These are phyloP conservation scores for Ophiostoma angusticollis DNA, from an alignment of 2,329 filamentous ascomycete species.

Conservation along the genomic window DNA sequence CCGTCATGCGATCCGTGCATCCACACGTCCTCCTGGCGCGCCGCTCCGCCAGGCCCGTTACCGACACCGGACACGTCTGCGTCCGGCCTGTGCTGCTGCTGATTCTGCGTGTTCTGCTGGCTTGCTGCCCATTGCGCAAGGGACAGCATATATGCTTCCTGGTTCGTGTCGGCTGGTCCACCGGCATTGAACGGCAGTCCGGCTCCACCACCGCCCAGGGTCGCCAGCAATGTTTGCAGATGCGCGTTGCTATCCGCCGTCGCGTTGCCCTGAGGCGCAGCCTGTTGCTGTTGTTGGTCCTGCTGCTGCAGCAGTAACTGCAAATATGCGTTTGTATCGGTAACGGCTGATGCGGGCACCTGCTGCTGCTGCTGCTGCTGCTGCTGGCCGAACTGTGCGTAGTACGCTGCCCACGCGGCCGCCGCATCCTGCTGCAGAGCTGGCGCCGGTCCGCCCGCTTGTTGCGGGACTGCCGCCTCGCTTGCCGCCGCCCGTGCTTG, in stretches of 20 bases:
- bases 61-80: too few species aligned
- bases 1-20: too few species aligned
- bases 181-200: too few species aligned
- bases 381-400: conserved; percentile 23
- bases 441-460: conserved; percentile 7
- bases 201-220: conserved; percentile 6
- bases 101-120: conserved; percentile 1
- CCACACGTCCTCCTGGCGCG: too few species aligned
- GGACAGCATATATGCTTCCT: conserved; percentile 9
- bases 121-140: conserved; percentile 10
- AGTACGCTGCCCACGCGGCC: conserved; percentile 27
- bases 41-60: too few species aligned
- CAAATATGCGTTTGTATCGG: conserved; percentile 19
- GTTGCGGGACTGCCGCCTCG: conserved; percentile 7
- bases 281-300: conserved; percentile 13
- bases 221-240: conserved; percentile 13
- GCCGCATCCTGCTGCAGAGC: conserved; percentile 19
- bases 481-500: conserved; percentile 22
- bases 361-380: conserved; percentile 15
- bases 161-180: conserved; percentile 2
- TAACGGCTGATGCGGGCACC: conserved; percentile 14
- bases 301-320: conserved; percentile 20
- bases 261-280: background rate
- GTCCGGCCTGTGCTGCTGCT: background rate
- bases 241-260: conserved; percentile 11